phyloP scores from a whole-genome alignment of 108 stramenopile genomes.

The Hondaea fermentalgiana region DNA sequence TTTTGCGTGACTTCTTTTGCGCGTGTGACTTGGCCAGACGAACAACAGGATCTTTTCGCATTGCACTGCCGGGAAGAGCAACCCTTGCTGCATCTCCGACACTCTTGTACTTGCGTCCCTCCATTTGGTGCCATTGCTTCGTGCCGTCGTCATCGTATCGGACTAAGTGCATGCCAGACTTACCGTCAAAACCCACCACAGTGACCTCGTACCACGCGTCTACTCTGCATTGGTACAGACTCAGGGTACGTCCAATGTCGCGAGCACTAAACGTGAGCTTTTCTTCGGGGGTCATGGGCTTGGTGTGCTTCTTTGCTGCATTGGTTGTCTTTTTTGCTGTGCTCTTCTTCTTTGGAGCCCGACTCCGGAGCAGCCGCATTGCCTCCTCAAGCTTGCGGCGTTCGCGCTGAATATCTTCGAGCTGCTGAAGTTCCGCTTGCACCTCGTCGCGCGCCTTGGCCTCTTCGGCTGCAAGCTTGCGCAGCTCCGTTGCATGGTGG shows the following conservation, averaged over 20 bases:
- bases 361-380: not conserved
- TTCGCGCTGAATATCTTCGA: not conserved
- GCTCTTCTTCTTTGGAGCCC: not conserved
- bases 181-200: not conserved
- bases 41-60: not conserved
- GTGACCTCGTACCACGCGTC: constrained; percentile 10
- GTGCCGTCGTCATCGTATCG: not conserved
- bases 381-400: not conserved
- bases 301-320: not conserved
- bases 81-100: not conserved
- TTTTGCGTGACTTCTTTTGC: not conserved
- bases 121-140: constrained; percentile 13
- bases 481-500: not conserved
- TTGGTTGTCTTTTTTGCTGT: not conserved
- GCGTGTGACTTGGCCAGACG: not conserved
- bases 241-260: not conserved
- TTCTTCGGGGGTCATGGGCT: not conserved
- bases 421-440: not conserved
- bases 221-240: not conserved
- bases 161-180: not conserved
- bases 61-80: not conserved
- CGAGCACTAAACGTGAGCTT: not conserved
- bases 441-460: not conserved
- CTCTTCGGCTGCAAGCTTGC: not conserved
- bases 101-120: not conserved